phyloP scores from a whole-genome alignment of 768 basidiomycete genomes.

The Hericium coralloides region DNA sequence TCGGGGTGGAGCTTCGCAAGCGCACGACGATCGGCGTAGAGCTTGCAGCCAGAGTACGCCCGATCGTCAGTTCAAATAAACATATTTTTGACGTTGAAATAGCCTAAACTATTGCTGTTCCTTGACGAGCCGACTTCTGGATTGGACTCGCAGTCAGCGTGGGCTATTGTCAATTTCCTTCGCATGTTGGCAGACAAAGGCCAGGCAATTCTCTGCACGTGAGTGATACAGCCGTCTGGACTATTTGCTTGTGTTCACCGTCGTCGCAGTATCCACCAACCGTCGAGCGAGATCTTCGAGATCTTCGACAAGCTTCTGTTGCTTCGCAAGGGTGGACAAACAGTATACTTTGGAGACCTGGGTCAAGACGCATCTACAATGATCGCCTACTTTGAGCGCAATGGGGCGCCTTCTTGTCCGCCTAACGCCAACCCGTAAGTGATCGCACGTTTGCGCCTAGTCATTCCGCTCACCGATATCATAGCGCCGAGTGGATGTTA shows the following conservation, averaged over 20 bases:
- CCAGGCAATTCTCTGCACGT: slow-evolving; percentile 86
- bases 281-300: slow-evolving; percentile 79
- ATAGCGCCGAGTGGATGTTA: slow-evolving; percentile 39
- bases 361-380: slow-evolving; percentile 53
- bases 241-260: neutral
- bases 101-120: slow-evolving; percentile 80
- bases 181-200: slow-evolving; percentile 70
- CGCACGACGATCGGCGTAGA: slow-evolving; percentile 84
- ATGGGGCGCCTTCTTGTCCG: slow-evolving; percentile 54
- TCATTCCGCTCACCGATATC: neutral
- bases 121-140: slow-evolving; percentile 85
- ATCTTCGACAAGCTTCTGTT: slow-evolving; percentile 75
- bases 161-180: slow-evolving; percentile 73
- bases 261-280: slow-evolving; percentile 37
- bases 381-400: slow-evolving; percentile 65
- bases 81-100: neutral
- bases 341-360: slow-evolving; percentile 58
- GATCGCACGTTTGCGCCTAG: no score
- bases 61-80: neutral
- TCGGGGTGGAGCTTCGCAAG: slow-evolving; percentile 68
- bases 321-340: slow-evolving; percentile 66
- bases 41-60: slow-evolving; percentile 59
- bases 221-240: slow-evolving; percentile 17
- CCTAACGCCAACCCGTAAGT: slow-evolving; percentile 58
- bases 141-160: slow-evolving; percentile 79